Percentiles rank a stretch among this genome's conserved stretches.
phyloP scores from a whole-genome alignment of 768 basidiomycete species.

The Tulasnella sp. region DNA sequence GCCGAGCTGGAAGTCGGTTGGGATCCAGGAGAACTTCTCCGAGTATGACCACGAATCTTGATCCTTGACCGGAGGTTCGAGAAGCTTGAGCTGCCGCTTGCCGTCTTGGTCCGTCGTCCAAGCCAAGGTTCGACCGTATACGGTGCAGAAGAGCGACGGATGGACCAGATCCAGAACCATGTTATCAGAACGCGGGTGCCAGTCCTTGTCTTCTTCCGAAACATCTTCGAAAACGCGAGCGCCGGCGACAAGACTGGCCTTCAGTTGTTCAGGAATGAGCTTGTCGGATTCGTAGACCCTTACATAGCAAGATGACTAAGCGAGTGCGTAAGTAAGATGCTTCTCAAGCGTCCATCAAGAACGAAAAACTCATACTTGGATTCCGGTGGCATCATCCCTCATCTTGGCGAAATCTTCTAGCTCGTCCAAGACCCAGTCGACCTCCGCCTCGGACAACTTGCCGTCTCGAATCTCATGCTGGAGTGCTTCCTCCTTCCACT shows the following conservation, averaged over 20 bases:
- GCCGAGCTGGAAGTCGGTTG: constrained; percentile 30
- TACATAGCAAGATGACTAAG: constrained; percentile 6
- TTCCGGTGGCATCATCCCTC: constrained; percentile 26
- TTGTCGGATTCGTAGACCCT: constrained; percentile 37
- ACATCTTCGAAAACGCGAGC: constrained; percentile 39
- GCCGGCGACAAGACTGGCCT: constrained; percentile 26
- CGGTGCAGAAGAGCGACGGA: constrained; percentile 40
- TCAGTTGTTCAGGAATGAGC: constrained; percentile 36
- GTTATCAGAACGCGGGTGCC: constrained; percentile 42
- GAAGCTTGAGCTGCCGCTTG: neutral
- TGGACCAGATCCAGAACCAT: constrained; percentile 43
- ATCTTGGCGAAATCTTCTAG: constrained; percentile 22
- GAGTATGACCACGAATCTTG: neutral
- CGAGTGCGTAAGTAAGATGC: neutral
- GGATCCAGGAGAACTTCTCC: constrained; percentile 26
- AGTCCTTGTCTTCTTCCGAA: constrained; percentile 40
- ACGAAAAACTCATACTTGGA: neutral
- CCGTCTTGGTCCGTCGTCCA: constrained; percentile 16
- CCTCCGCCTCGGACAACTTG: constrained; percentile 19
- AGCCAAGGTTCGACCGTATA: constrained; percentile 41
- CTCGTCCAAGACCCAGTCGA: constrained; percentile 28
- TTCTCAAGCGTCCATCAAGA: neutral
- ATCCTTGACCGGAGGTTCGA: neutral
- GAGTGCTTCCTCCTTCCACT: constrained; percentile 31
- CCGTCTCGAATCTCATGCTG: constrained; percentile 16